phyloP scores from a whole-genome alignment of 805 yeast species.

The Kluyveromyces nonfermentans region DNA sequence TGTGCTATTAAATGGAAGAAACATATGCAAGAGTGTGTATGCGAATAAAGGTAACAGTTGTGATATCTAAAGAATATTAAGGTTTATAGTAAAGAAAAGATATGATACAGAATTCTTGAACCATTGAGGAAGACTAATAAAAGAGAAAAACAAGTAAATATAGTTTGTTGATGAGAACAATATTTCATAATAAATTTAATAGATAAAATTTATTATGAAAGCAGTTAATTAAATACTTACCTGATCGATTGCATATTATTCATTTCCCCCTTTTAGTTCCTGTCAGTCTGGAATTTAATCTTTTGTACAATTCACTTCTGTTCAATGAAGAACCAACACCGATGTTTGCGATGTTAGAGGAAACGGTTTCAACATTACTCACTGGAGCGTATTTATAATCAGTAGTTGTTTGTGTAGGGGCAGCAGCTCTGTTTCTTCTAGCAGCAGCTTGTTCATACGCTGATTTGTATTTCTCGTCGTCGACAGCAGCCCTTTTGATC shows the following conservation, averaged over 20 bases:
- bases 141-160: no score
- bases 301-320: constrained; percentile 73
- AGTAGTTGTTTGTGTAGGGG: constrained; percentile 82
- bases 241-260: neutral
- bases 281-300: constrained; percentile 43
- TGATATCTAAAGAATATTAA: neutral
- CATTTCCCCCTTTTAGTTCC: constrained; percentile 1
- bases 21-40: neutral
- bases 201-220: no score
- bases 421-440: constrained; percentile 89
- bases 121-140: no score
- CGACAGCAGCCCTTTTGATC: constrained; percentile 16
- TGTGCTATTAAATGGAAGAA: neutral
- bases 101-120: no score
- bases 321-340: constrained; percentile 45
- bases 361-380: constrained; percentile 40
- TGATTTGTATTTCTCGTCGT: constrained; percentile 19
- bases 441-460: constrained; percentile 85
- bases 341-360: constrained; percentile 32
- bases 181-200: no score
- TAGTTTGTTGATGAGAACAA: no score
- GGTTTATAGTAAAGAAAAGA: no score
- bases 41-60: neutral
- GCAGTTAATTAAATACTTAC: no score
- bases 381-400: constrained; percentile 89